phyloP scores from a whole-genome alignment of 495 filamentous ascomycete species.

The Hypoxylon fragiforme region DNA sequence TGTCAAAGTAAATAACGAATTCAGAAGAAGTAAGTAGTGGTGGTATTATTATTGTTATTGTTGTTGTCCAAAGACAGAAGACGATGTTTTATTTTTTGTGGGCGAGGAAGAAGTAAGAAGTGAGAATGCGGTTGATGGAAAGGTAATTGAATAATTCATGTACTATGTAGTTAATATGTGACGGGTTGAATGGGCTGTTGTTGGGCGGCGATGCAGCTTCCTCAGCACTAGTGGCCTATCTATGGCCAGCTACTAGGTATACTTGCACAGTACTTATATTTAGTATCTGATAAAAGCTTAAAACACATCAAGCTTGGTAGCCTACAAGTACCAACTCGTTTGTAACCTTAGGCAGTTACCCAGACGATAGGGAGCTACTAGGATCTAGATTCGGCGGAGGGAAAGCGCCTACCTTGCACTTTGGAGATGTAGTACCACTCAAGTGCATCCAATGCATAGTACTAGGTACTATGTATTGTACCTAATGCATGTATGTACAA shows the following conservation, averaged over 20 bases:
- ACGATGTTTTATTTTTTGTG: neutral
- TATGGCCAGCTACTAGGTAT: too few relatives aligned
- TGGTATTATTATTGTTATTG: neutral
- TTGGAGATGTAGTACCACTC: too few relatives aligned
- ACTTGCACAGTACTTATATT: neutral
- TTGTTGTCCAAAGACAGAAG: neutral
- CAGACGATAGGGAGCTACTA: neutral
- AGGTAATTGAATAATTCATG: too few relatives aligned
- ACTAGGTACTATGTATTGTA: too few relatives aligned
- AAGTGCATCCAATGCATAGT: too few relatives aligned
- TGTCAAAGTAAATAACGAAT: neutral
- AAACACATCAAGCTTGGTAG: too few relatives aligned
- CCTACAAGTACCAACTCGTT: too few relatives aligned
- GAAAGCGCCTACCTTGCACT: too few relatives aligned
- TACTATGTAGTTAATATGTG: too few relatives aligned
- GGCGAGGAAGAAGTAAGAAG: neutral
- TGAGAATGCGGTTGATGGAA: neutral
- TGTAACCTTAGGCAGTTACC: neutral
- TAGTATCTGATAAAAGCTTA: too few relatives aligned
- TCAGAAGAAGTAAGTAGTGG: neutral
- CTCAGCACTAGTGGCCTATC: neutral
- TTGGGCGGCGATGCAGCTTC: slow-evolving; percentile 32
- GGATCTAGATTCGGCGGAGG: neutral
- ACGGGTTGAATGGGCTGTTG: slow-evolving; percentile 9
- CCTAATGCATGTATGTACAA: too few relatives aligned